Conservation (phyloP, 345 rosid genomes). For the Eucalyptus paniculata region DNA sequence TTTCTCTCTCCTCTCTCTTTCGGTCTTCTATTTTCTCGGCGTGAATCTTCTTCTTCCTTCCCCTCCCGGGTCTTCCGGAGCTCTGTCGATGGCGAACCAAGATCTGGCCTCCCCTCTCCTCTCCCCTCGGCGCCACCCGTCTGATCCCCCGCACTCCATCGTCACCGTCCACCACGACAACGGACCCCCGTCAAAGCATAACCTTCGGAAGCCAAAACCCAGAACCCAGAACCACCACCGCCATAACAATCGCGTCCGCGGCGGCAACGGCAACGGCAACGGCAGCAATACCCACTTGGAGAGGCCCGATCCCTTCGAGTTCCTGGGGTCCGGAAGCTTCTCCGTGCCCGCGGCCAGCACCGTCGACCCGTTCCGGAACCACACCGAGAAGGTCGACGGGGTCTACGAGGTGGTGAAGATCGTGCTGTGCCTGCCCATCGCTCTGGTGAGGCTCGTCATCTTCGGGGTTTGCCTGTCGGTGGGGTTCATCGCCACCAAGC, state of each 20-base stretch:
- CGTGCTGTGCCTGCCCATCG: constrained; percentile 62
- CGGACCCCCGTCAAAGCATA: neutral
- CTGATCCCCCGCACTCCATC: constrained; percentile 29
- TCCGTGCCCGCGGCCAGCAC: constrained; percentile 36
- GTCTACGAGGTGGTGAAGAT: constrained; percentile 69
- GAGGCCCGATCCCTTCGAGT: constrained; percentile 38
- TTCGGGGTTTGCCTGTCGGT: constrained; percentile 50
- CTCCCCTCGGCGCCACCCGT: neutral
- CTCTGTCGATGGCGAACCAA: constrained; percentile 31
- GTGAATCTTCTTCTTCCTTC: neutral
- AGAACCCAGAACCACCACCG: neutral
- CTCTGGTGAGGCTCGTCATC: constrained; percentile 37
- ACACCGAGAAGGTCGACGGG: constrained; percentile 39
- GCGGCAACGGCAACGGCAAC: neutral
- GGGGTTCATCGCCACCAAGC: constrained; percentile 64
- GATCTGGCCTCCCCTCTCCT: constrained; percentile 52
- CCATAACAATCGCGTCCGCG: neutral
- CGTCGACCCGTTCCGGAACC: constrained; percentile 69
- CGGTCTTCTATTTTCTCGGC: neutral
- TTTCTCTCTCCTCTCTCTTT: neutral
- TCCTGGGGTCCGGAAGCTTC: constrained; percentile 38
- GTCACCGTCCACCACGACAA: constrained; percentile 21
- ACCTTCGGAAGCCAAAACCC: neutral
- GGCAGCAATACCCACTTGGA: neutral
- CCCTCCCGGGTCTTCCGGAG: neutral